A percentile compares a stretch with the other conserved stretches of the same genome.
phyloP scores from a whole-genome alignment of 2,329 filamentous ascomycete species.

The Coniochaeta sp. region DNA sequence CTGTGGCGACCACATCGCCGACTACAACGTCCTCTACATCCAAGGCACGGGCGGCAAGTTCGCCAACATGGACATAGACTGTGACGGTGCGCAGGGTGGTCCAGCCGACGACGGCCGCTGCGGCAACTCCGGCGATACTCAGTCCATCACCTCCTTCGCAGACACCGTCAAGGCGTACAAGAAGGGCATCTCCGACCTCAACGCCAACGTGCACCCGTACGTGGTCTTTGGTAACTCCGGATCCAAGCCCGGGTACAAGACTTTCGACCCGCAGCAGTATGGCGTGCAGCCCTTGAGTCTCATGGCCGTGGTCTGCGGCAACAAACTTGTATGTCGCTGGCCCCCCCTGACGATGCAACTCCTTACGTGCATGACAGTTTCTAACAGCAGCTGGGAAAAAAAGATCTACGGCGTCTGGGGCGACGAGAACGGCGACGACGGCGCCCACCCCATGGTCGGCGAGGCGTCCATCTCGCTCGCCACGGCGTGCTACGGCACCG shows the following conservation, averaged over 20 bases:
- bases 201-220: slow-evolving; percentile 43
- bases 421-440: slow-evolving; percentile 41
- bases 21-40: slow-evolving; percentile 32
- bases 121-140: slow-evolving; percentile 29
- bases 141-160: slow-evolving; percentile 35
- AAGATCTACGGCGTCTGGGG: slow-evolving; percentile 42
- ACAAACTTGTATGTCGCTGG: slow-evolving; percentile 33
- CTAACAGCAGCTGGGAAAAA: not conserved
- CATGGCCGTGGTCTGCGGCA: slow-evolving; percentile 46
- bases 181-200: slow-evolving; percentile 32
- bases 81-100: slow-evolving; percentile 39
- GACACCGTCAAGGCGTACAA: slow-evolving; percentile 26
- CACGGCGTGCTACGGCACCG: slow-evolving; percentile 38
- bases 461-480: slow-evolving; percentile 41
- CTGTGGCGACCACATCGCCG: slow-evolving; percentile 31
- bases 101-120: slow-evolving; percentile 34
- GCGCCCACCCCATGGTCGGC: slow-evolving; percentile 29
- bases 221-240: slow-evolving; percentile 46
- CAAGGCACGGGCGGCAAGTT: slow-evolving; percentile 30
- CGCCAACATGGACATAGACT: slow-evolving; percentile 52
- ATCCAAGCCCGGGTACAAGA: slow-evolving; percentile 18
- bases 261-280: slow-evolving; percentile 30
- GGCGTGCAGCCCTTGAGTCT: slow-evolving; percentile 42
- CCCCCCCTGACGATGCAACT: no score
- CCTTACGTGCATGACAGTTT: no score